A percentile compares a stretch with the other conserved stretches of the same genome.
phyloP scores from a whole-genome alignment of 495 filamentous ascomycete species.

The Alectoria sarmentosa region DNA sequence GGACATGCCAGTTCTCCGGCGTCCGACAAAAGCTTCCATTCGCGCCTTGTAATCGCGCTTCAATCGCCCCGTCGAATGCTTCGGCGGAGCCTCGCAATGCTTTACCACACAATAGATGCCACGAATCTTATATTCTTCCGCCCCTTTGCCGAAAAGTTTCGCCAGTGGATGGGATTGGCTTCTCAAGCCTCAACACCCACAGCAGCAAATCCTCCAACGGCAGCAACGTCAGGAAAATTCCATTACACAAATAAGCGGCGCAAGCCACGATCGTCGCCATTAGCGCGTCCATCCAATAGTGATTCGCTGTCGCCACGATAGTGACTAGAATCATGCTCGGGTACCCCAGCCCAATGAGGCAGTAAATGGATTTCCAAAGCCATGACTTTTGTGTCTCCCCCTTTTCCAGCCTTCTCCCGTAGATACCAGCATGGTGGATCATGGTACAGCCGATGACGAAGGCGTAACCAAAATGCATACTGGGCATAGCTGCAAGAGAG shows the following conservation, averaged over 20 bases:
- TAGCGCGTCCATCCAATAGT: constrained; percentile 56
- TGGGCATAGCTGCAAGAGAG: constrained; percentile 51
- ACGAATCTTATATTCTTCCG: constrained; percentile 11
- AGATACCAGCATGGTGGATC: constrained; percentile 51
- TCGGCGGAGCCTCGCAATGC: neutral
- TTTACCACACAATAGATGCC: neutral
- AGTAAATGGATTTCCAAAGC: constrained; percentile 38
- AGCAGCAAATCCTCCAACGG: constrained; percentile 51
- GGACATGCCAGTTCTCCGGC: neutral
- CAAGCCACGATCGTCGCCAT: constrained; percentile 44
- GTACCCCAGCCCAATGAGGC: constrained; percentile 46
- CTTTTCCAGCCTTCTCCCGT: constrained; percentile 38
- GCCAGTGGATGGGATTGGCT: constrained; percentile 51
- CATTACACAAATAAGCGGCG: constrained; percentile 43
- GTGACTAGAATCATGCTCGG: constrained; percentile 51
- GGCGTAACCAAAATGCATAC: constrained; percentile 53
- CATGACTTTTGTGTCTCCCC: constrained; percentile 37
- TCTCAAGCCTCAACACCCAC: constrained; percentile 49
- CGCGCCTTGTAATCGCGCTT: neutral
- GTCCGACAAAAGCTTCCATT: neutral
- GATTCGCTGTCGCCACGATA: constrained; percentile 61
- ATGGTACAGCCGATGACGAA: constrained; percentile 55
- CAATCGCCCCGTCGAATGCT: neutral
- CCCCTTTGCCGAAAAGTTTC: constrained; percentile 29
- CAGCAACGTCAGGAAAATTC: constrained; percentile 46